These are phyloP conservation scores for Yarrowia galli DNA, from an alignment of 1,139 yeast genomes.

Conservation along the genomic window DNA sequence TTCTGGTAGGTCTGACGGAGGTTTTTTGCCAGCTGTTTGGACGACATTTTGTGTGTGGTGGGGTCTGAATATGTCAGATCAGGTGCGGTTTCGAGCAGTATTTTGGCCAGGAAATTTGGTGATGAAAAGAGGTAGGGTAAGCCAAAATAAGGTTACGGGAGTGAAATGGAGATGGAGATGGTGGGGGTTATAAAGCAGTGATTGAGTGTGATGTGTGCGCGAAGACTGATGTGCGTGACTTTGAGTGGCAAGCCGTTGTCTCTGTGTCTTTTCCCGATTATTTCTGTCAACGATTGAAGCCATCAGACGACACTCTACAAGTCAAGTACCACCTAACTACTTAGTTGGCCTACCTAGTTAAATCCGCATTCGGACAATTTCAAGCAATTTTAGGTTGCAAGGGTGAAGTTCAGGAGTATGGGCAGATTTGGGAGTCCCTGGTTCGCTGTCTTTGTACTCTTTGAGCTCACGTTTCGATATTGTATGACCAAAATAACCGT, in stretches of 20 bases:
- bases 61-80: slow-evolving; percentile 21
- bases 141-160: slow-evolving; percentile 2
- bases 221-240: too few relatives aligned
- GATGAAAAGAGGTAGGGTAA: slow-evolving; percentile 36
- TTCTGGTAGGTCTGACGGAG: slow-evolving; percentile 38
- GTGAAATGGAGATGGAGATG: not conserved
- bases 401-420: slow-evolving; percentile 12
- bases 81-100: slow-evolving; percentile 2
- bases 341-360: too few relatives aligned
- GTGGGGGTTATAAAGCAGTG: too few relatives aligned
- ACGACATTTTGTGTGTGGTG: slow-evolving; percentile 30
- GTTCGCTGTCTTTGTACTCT: not conserved
- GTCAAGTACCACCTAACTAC: too few relatives aligned
- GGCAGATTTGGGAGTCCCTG: not conserved
- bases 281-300: too few relatives aligned
- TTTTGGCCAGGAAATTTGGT: slow-evolving; percentile 25
- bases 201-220: too few relatives aligned
- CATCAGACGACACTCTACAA: too few relatives aligned
- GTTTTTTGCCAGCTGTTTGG: slow-evolving; percentile 32
- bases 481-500: not conserved
- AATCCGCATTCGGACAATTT: not conserved
- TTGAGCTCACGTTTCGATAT: not conserved
- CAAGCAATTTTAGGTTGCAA: not conserved
- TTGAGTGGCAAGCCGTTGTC: too few relatives aligned
- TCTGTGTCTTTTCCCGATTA: too few relatives aligned